Evolutionary conservation across 129 eudicot genomes (phyloP).

Genomic region (Cynara cardunculus): DNA sequence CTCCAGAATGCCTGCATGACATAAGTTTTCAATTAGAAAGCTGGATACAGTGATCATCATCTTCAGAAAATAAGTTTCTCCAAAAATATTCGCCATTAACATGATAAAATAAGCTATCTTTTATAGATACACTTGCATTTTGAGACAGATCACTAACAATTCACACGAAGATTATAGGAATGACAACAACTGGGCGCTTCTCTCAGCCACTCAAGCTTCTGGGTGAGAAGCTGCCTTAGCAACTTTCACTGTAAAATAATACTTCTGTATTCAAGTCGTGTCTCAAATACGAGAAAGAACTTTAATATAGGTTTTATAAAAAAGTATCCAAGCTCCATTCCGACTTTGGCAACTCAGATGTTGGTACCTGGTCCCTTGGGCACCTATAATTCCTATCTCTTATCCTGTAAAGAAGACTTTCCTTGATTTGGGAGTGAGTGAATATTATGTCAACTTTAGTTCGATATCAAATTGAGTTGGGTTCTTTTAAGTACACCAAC

Average conservation of each 20-base stretch:
- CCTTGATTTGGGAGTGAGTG: not conserved
- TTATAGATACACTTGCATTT: not conserved
- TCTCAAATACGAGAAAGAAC: not conserved
- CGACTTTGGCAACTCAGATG: too few relatives aligned
- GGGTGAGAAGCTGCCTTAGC: too few relatives aligned
- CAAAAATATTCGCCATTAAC: not conserved
- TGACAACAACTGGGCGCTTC: too few relatives aligned
- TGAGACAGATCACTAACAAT: not conserved
- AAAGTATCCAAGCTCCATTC: too few relatives aligned
- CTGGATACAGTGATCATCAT: not conserved
- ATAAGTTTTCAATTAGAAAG: slow-evolving; percentile 7
- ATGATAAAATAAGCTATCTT: not conserved
- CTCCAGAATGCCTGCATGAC: slow-evolving; percentile 74
- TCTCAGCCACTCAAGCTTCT: too few relatives aligned
- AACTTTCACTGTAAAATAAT: not conserved
- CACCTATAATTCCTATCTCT: not conserved
- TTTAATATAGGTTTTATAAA: not conserved
- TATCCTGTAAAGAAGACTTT: not conserved
- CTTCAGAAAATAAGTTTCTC: not conserved
- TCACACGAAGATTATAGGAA: not conserved
- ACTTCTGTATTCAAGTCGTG: not conserved
- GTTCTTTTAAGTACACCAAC: not conserved
- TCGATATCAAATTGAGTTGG: not conserved
- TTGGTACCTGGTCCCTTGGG: not conserved
- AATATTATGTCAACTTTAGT: not conserved